These are phyloP conservation scores for Amanita polypyramis DNA, from an alignment of 768 basidiomycete species.

Conservation along the genomic window DNA sequence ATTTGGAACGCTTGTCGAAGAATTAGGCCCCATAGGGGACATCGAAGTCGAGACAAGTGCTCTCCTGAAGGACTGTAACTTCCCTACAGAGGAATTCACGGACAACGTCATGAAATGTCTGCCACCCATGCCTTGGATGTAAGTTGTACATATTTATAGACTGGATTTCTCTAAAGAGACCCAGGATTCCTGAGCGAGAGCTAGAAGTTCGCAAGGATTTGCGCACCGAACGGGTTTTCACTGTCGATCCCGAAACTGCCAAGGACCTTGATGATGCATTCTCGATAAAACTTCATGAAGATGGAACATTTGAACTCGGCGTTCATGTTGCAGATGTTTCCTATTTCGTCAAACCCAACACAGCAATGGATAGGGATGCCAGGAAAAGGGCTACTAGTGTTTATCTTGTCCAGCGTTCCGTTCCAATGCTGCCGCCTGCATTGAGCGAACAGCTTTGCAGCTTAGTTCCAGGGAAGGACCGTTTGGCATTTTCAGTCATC, in stretches of 20 bases:
- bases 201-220: constrained; percentile 83
- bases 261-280: constrained; percentile 95
- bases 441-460: constrained; percentile 91
- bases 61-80: constrained; percentile 96
- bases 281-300: constrained; percentile 80
- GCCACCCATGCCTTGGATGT: constrained; percentile 93
- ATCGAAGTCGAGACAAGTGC: constrained; percentile 98
- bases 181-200: constrained; percentile 82
- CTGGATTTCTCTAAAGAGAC: constrained; percentile 10
- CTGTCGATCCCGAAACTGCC: constrained; percentile 83
- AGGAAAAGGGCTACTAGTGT: constrained; percentile 96
- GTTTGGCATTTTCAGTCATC: constrained; percentile 83
- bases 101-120: constrained; percentile 93
- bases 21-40: constrained; percentile 97
- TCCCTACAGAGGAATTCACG: constrained; percentile 94
- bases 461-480: constrained; percentile 77
- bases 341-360: constrained; percentile 89
- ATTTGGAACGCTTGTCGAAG: constrained; percentile 96
- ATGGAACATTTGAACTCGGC: constrained; percentile 87
- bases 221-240: constrained; percentile 78
- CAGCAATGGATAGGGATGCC: constrained; percentile 96
- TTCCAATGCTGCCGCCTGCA: constrained; percentile 95
- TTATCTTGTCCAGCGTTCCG: constrained; percentile 90
- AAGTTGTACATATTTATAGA: constrained; percentile 19
- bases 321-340: constrained; percentile 97